Percentiles rank a stretch among this genome's conserved stretches.
Evolutionary conservation across 257 asterid genomes (phyloP).

Genomic region (Mentha longifolia): DNA sequence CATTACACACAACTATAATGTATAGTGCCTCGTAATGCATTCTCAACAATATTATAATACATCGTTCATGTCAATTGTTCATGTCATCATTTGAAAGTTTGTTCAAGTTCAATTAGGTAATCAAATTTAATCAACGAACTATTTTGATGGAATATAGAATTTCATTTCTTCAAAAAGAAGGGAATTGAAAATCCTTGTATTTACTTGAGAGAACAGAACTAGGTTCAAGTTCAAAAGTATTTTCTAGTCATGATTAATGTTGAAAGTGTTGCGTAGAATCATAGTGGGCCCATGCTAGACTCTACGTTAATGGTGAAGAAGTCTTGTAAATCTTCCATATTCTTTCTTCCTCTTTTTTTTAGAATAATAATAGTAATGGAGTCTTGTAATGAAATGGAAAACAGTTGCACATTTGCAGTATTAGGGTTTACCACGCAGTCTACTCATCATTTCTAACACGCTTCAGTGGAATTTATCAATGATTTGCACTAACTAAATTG

Average conservation of each 20-base stretch:
- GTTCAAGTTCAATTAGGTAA: background rate
- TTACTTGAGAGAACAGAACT: background rate
- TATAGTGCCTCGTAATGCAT: no score
- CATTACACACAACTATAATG: no score
- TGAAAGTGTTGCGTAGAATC: constrained; percentile 26
- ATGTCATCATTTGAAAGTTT: background rate
- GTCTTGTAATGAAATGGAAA: background rate
- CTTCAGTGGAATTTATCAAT: background rate
- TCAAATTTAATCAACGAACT: no score
- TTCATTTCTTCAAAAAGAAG: no score
- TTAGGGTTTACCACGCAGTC: background rate
- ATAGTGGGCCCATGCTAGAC: constrained; percentile 20
- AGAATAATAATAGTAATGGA: background rate
- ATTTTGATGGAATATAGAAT: background rate
- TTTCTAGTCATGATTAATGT: background rate
- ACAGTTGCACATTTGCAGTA: background rate
- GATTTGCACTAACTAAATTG: background rate
- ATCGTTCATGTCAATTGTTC: background rate
- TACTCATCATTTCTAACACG: background rate
- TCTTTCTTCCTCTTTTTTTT: no score
- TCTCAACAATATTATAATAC: no score
- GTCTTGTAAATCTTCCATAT: background rate
- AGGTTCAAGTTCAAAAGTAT: constrained; percentile 4
- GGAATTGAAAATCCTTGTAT: background rate
- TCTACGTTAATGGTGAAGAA: constrained; percentile 8